Base-by-base conservation (phyloP, 75 land plant species). In the Ceratopteris richardii region DNA sequence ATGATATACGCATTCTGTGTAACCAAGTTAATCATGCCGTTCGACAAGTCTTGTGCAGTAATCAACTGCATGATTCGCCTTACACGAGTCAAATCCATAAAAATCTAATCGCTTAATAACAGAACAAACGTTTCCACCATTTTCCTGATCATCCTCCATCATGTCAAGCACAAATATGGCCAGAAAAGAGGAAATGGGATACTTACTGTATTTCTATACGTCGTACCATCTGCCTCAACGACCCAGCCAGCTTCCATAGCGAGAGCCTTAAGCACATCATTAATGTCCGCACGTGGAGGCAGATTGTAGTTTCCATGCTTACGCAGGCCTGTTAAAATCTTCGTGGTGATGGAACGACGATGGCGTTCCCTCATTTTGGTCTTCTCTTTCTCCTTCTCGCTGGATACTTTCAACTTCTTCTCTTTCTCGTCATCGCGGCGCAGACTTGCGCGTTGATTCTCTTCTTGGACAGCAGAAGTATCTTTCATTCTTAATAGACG, bases 221-320 rank as follows among this genome's bases (percentile, higher is more conserved):
- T 85, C 53, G 80, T 89, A 57, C 95, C 95, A 59, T 89, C 95
- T 17, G 81, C 57, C 30, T 89, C 95, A 29, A 89, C 95, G 25
- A 57, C 72, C 95, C 95, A 89, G 0, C 95, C 95, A 9, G 95
- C 95, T 56, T 89, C 89, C 17, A 77, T 72, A 0, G 95, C 95
- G 6, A 89, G 75, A 20, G 95, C 95, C 27, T 79, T 84, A n/a
- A 89, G 68, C 0, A 89, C 95, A 22, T 89, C 95, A 43, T 89
- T 89, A 78, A 89, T 89, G 68, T 89, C 95, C 12, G 95, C 88
- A 19, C 95, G 70, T 0, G 89, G 89, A 14, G 95, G 89, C 26
- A 89, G 80, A 24, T 80, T 83, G 73, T 85, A 89, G 66, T 87
- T 83, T 0, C 95, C 95, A 55, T 82, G 77, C 69, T 89, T 87